Evolutionary conservation across 2,329 filamentous ascomycete genomes (phyloP).

Genomic region (Sporothrix sp.): DNA sequence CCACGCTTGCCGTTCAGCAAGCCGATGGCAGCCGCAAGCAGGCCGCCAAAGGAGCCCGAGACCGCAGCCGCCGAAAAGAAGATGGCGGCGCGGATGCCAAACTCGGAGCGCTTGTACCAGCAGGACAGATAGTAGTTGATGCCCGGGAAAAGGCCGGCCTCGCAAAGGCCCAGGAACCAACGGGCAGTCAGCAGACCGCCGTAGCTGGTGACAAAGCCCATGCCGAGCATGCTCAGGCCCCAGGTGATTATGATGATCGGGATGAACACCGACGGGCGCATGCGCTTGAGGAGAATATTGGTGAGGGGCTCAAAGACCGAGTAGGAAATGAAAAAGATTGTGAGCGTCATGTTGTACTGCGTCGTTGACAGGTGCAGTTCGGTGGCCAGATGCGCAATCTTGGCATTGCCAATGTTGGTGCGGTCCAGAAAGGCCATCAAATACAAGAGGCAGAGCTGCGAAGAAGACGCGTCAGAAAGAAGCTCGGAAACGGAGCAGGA

Average conservation of each 20-base stretch:
- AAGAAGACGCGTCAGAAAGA: background rate
- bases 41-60: constrained; percentile 62
- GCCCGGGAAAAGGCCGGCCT: constrained; percentile 66
- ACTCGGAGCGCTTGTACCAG: constrained; percentile 70
- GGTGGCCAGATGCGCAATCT: constrained; percentile 42
- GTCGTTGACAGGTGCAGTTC: constrained; percentile 52
- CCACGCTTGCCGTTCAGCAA: constrained; percentile 53
- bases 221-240: constrained; percentile 60
- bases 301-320: constrained; percentile 67
- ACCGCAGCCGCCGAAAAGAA: constrained; percentile 74
- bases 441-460: constrained; percentile 60
- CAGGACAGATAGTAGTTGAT: constrained; percentile 62
- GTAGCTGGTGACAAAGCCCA: constrained; percentile 57
- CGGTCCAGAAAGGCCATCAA: constrained; percentile 64
- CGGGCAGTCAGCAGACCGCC: constrained; percentile 56
- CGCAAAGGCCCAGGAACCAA: constrained; percentile 63
- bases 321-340: constrained; percentile 83
- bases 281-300: constrained; percentile 68
- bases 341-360: constrained; percentile 65
- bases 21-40: constrained; percentile 58
- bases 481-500: background rate
- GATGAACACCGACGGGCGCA: constrained; percentile 69
- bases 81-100: constrained; percentile 61
- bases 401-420: constrained; percentile 68
- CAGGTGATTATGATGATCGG: constrained; percentile 66